Evolutionary conservation across 495 filamentous ascomycete genomes (phyloP).

Genomic region (Cladorrhinum samala): DNA sequence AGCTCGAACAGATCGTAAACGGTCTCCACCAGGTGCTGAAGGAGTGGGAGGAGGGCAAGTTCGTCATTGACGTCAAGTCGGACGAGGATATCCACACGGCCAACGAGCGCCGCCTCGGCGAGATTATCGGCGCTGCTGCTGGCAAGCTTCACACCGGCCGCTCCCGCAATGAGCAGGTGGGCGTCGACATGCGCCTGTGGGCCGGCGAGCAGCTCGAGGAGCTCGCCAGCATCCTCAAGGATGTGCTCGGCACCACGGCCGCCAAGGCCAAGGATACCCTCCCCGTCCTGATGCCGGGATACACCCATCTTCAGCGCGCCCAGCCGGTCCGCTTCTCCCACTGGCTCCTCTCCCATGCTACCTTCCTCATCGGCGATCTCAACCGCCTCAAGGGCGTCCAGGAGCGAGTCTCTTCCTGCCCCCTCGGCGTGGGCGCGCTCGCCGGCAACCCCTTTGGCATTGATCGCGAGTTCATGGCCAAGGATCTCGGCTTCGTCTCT

Average conservation of each 20-base stretch:
- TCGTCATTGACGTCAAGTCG: constrained; percentile 53
- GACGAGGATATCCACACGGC: constrained; percentile 86
- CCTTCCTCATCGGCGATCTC: constrained; percentile 70
- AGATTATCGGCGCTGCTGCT: constrained; percentile 80
- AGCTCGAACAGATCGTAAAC: constrained; percentile 69
- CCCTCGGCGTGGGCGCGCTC: constrained; percentile 79
- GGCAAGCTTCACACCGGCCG: constrained; percentile 94
- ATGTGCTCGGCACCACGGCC: constrained; percentile 66
- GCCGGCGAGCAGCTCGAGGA: constrained; percentile 67
- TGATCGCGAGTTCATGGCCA: constrained; percentile 80
- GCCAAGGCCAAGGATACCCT: constrained; percentile 74
- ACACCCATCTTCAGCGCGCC: constrained; percentile 89
- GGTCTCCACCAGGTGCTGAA: constrained; percentile 65
- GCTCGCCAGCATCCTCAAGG: constrained; percentile 62
- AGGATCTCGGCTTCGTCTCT: constrained; percentile 81
- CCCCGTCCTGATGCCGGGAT: constrained; percentile 55
- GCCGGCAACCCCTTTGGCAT: constrained; percentile 91
- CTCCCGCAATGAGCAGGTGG: constrained; percentile 89
- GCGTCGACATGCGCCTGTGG: constrained; percentile 92
- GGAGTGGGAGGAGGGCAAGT: constrained; percentile 64
- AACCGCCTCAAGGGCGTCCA: constrained; percentile 71
- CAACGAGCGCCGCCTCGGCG: constrained; percentile 83
- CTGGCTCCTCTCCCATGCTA: constrained; percentile 76
- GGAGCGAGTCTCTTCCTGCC: constrained; percentile 67
- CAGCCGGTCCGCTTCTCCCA: constrained; percentile 88